These are phyloP conservation scores for Curvularia spicifera DNA, from an alignment of 2,329 filamentous ascomycete genomes.

Conservation along the genomic window DNA sequence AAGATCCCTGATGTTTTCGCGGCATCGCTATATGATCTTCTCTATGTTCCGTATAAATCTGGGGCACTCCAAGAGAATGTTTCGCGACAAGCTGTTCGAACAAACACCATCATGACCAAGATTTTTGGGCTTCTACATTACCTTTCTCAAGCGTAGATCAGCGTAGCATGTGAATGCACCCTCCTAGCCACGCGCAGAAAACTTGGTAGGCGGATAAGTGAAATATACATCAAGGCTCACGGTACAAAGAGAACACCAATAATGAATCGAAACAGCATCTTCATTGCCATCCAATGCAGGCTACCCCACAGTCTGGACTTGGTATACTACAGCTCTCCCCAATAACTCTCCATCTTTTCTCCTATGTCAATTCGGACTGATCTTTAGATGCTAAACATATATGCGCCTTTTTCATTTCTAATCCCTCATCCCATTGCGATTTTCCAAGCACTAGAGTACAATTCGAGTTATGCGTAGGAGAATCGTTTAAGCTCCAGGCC, in stretches of 20 bases:
- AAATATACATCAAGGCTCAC: not conserved
- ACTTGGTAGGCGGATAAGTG: not conserved
- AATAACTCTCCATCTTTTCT: not conserved
- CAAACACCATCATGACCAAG: not conserved
- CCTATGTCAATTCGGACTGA: slow-evolving; percentile 7
- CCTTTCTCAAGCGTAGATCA: too few species aligned
- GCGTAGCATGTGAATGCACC: not conserved
- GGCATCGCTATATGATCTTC: not conserved
- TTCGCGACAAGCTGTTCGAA: not conserved
- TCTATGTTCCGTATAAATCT: not conserved
- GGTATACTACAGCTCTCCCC: not conserved
- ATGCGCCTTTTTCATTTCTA: not conserved
- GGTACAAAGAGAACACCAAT: not conserved
- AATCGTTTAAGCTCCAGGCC: slow-evolving; percentile 5
- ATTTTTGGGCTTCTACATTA: too few species aligned
- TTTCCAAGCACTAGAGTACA: not conserved
- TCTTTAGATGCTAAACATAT: slow-evolving; percentile 8
- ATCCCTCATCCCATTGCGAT: not conserved
- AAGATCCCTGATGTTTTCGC: not conserved
- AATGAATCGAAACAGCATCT: not conserved
- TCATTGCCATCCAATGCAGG: not conserved
- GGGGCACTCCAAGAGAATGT: too few species aligned
- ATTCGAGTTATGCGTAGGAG: not conserved
- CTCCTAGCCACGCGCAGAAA: not conserved
- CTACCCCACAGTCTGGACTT: not conserved